phyloP scores from a whole-genome alignment of 2,329 filamentous ascomycete genomes.

The Colletotrichum cordylinicola region DNA sequence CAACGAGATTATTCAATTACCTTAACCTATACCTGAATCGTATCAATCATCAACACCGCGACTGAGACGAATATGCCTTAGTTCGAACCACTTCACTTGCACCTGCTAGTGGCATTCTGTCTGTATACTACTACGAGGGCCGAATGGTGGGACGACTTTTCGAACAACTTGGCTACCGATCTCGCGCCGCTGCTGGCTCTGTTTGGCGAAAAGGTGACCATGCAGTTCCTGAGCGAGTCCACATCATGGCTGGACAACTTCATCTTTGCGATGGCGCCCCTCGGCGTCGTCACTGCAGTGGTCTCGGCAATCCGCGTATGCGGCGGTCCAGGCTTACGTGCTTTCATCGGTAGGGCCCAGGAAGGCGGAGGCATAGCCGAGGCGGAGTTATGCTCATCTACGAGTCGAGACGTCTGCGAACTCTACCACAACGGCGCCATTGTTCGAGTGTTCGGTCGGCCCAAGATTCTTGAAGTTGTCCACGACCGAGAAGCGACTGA shows the following conservation, averaged over 20 bases:
- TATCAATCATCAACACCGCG: no score
- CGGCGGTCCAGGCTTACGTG: conserved; percentile 33
- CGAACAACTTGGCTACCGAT: conserved; percentile 40
- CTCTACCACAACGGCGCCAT: conserved; percentile 30
- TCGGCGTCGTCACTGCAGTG: conserved; percentile 46
- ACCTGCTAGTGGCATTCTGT: not conserved
- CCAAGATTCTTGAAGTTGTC: conserved; percentile 37
- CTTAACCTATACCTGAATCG: no score
- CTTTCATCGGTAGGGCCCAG: conserved; percentile 43
- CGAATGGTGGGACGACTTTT: conserved; percentile 28
- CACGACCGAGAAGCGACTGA: not conserved
- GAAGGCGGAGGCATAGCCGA: conserved; percentile 39
- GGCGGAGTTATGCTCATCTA: conserved; percentile 45
- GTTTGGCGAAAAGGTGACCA: conserved; percentile 43
- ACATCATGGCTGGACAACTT: conserved; percentile 33
- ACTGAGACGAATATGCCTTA: no score
- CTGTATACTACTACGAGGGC: not conserved
- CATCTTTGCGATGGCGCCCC: conserved; percentile 38
- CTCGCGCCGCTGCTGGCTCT: conserved; percentile 37
- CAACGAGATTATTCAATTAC: no score
- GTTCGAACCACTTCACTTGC: not conserved
- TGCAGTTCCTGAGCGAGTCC: conserved; percentile 43
- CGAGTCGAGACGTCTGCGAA: conserved; percentile 43
- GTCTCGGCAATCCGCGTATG: conserved; percentile 36
- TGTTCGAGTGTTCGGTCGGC: conserved; percentile 36